Conservation (phyloP, 75 land plant species). For the Chamaecyparis obtusa region DNA sequence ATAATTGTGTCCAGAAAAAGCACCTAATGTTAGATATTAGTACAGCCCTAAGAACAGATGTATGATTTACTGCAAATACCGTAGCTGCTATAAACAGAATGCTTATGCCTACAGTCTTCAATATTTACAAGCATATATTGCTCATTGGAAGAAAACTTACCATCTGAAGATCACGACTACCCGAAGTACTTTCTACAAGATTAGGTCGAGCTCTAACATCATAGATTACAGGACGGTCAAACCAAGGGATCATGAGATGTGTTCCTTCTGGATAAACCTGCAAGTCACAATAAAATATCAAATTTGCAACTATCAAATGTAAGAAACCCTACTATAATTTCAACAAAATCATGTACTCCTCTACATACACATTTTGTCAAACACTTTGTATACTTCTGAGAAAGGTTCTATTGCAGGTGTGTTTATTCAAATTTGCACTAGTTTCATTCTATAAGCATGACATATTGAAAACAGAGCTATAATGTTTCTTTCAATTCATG, state of each 20-base stretch:
- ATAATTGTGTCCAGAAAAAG: not conserved
- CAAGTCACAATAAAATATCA: constrained; percentile 1
- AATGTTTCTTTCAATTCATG: no score
- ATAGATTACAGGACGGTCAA: constrained; percentile 92
- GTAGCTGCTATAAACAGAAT: not conserved
- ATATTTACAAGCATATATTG: not conserved
- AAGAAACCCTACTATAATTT: no score
- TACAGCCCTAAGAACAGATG: not conserved
- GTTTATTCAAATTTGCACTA: no score
- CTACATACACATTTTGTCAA: no score
- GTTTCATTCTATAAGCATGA: no score
- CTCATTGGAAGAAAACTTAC: constrained; percentile 24
- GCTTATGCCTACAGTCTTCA: not conserved
- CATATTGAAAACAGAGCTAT: no score
- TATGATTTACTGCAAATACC: not conserved
- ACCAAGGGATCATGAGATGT: constrained; percentile 92
- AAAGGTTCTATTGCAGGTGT: no score
- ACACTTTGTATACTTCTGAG: no score
- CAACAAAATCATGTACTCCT: no score
- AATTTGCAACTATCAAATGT: not conserved
- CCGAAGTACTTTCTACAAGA: constrained; percentile 93
- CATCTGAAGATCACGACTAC: constrained; percentile 95
- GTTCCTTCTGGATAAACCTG: constrained; percentile 98
- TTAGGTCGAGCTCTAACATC: constrained; percentile 93
- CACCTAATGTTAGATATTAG: not conserved